A percentile compares a stretch with the other conserved stretches of the same genome.
These are phyloP conservation scores for Salmacisia buchloeana DNA, from an alignment of 1,284 basidiomycete species.

Conservation along the genomic window DNA sequence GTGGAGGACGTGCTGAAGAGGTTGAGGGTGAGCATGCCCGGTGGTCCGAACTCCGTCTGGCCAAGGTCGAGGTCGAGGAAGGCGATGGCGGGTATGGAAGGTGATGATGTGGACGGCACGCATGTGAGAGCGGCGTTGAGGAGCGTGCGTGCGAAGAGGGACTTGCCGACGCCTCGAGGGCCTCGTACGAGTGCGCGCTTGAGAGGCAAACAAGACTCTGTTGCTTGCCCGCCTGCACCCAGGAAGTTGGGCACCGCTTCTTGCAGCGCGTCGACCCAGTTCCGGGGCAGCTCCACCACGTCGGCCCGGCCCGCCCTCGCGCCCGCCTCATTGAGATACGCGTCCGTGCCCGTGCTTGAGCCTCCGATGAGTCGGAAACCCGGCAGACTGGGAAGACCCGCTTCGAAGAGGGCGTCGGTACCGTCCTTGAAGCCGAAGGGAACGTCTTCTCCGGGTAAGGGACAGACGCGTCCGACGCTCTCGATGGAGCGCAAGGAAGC, in stretches of 20 bases:
- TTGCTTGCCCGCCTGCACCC: background rate
- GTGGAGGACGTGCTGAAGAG: slow-evolving; percentile 54
- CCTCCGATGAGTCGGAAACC: background rate
- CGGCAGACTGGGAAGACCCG: background rate
- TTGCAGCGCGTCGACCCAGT: background rate
- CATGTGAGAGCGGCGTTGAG: slow-evolving; percentile 65
- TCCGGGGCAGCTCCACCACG: background rate
- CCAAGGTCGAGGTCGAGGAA: slow-evolving; percentile 88
- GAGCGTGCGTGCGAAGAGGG: slow-evolving; percentile 70
- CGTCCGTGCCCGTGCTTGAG: background rate
- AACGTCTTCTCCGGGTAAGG: background rate
- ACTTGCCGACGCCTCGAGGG: slow-evolving; percentile 81
- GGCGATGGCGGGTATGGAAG: no score
- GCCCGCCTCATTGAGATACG: no score
- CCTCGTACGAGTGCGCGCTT: slow-evolving; percentile 65
- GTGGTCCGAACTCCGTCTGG: slow-evolving; percentile 86
- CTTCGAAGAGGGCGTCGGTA: background rate
- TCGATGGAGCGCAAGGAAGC: background rate
- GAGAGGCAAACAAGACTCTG: background rate
- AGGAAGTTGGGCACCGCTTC: background rate
- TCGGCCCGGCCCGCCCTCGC: background rate
- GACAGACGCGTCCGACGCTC: background rate
- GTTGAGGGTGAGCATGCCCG: slow-evolving; percentile 76
- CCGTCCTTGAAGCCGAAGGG: background rate
- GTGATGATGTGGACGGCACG: slow-evolving; percentile 52